A percentile compares a stretch with the other conserved stretches of the same genome.
Evolutionary conservation across 805 yeast species (phyloP).

Genomic region (Candida xiaguanensis): DNA sequence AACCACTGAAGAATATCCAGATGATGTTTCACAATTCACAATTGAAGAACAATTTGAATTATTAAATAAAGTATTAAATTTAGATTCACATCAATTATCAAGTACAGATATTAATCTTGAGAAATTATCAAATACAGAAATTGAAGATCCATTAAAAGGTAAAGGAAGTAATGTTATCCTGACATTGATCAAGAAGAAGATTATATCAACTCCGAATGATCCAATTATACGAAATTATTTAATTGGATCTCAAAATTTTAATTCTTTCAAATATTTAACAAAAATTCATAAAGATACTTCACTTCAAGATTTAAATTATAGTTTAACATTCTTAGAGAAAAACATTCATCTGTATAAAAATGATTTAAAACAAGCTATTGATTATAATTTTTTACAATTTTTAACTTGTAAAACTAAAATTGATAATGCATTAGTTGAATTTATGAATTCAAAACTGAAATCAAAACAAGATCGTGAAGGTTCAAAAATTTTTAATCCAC

Average conservation of each 20-base stretch:
- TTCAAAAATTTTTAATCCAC: conserved; percentile 36
- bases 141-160: conserved; percentile 33
- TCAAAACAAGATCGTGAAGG: conserved; percentile 34
- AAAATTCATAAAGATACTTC: conserved; percentile 35
- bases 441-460: conserved; percentile 30
- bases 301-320: conserved; percentile 28
- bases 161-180: conserved; percentile 25
- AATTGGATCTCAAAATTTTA: conserved; percentile 34
- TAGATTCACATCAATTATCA: conserved; percentile 6
- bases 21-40: conserved; percentile 14
- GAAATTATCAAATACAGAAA: conserved; percentile 16
- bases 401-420: conserved; percentile 35
- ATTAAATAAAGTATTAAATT: conserved; percentile 23
- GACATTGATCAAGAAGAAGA: conserved; percentile 20
- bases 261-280: conserved; percentile 32
- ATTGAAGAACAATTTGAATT: conserved; percentile 29
- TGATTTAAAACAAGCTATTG: conserved; percentile 33
- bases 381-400: conserved; percentile 33
- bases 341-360: conserved; percentile 32
- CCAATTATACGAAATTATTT: conserved; percentile 28
- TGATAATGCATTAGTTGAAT: conserved; percentile 34
- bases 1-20: conserved; percentile 11
- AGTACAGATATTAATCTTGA: neutral
- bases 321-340: conserved; percentile 28
- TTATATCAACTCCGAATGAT: conserved; percentile 25